Base-by-base conservation (phyloP, 306 rosid species). In the Calophaca sinica region DNA sequence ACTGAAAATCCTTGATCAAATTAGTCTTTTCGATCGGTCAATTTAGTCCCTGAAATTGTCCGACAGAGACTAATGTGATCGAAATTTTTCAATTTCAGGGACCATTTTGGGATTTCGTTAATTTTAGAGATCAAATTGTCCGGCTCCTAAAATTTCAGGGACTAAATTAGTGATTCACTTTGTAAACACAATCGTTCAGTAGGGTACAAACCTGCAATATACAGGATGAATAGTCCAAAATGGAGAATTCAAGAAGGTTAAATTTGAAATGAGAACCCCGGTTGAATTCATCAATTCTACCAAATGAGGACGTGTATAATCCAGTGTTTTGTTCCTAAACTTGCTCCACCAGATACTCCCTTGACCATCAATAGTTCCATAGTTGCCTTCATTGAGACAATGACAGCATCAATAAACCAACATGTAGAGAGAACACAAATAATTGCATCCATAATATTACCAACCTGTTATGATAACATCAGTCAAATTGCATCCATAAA, bases 141-240 rank as follows among this genome's bases (percentile, higher is more conserved):
- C 26, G 26, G 1, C 26, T 1, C 26, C 26, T 20, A 20, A 20
- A 20, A 20, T 20, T 20, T 20, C 26, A 20, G 26, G 26, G 26
- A 20, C 26, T 20, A 20, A 20, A 20, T 20, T 20, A 20, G 26
- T 20, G 26, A 20, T 20, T 20, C 26, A 20, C 26, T 20, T 3
- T 32, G 48, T 59, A 63, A 54, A 69, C 38, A 64, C 44, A 52
- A 58, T 36, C 68, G 53, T 72, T 75, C 60, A 49, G 62, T 10
- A 78, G 36, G 73, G 77, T 50, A 85, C 88, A 77, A 81, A 88
- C 96, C 93, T 90, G 97, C 94, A 91, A 82, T 91, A 91, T 62
- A 87, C 92, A 3, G 92, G 97, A 58, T 91, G 97, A 70, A 91
- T 84, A 31, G 86, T 89, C 97, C 97, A 89, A 81, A 91, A 91